Percentiles rank a stretch among this genome's conserved stretches.
phyloP scores from a whole-genome alignment of 108 stramenopile species.

The Skeletonema grethae region DNA sequence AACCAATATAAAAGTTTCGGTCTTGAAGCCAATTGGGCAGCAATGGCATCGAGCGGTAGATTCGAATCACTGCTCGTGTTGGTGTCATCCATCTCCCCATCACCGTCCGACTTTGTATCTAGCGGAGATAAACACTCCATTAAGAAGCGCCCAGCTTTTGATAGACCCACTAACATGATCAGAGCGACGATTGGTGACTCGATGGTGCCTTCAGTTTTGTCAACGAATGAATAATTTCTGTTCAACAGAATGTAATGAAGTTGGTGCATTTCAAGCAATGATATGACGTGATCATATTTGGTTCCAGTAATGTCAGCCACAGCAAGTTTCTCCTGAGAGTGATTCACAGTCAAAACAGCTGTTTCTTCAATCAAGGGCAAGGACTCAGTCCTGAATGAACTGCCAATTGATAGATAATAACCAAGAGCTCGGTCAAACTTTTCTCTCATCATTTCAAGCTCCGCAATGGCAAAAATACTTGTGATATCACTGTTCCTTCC shows the following conservation, averaged over 20 bases:
- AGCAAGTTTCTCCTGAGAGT: slow-evolving; percentile 12
- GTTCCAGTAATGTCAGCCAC: slow-evolving; percentile 7
- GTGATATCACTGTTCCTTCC: slow-evolving; percentile 17
- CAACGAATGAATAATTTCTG: slow-evolving; percentile 47
- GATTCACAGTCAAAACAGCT: slow-evolving; percentile 46
- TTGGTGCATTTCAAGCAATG: slow-evolving; percentile 67
- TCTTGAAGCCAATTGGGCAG: slow-evolving; percentile 55
- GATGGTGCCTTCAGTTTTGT: slow-evolving; percentile 1
- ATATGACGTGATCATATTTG: slow-evolving; percentile 59
- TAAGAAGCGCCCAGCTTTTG: slow-evolving; percentile 61
- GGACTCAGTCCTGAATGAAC: slow-evolving; percentile 39
- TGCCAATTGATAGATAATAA: slow-evolving; percentile 67
- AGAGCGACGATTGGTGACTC: slow-evolving; percentile 66
- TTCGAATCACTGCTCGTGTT: slow-evolving; percentile 23
- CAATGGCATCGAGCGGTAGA: slow-evolving; percentile 74
- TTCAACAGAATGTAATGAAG: slow-evolving; percentile 61
- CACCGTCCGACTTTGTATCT: slow-evolving; percentile 17
- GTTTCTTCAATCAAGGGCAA: slow-evolving; percentile 45
- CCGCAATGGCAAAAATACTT: slow-evolving; percentile 52
- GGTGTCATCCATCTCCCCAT: slow-evolving; percentile 2
- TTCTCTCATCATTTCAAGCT: slow-evolving; percentile 73
- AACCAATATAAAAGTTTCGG: slow-evolving; percentile 84
- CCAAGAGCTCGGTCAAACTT: slow-evolving; percentile 61
- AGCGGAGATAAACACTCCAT: slow-evolving; percentile 73
- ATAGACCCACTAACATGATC: slow-evolving; percentile 68